A percentile compares a stretch with the other conserved stretches of the same genome.
Conservation (phyloP, 257 asterid species). For the Eustoma russellianum region DNA sequence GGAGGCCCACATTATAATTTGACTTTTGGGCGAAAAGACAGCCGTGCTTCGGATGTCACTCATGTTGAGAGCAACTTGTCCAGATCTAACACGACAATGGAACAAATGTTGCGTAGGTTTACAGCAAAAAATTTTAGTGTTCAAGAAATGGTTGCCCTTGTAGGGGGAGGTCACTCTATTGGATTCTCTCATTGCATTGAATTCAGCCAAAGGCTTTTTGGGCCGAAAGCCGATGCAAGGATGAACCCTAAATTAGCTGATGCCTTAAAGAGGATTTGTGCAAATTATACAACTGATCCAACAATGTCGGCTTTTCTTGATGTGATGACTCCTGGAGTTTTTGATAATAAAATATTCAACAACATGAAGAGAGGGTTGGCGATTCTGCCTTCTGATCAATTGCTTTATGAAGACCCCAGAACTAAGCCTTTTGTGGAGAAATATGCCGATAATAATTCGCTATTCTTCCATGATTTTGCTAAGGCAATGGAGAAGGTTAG, state of each 20-base stretch:
- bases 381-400: slow-evolving; percentile 16
- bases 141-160: slow-evolving; percentile 25
- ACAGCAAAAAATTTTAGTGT: slow-evolving; percentile 13
- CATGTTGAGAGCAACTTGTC: slow-evolving; percentile 17
- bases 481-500: slow-evolving; percentile 25
- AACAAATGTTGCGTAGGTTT: slow-evolving; percentile 8
- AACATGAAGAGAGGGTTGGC: slow-evolving; percentile 22
- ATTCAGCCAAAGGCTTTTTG: slow-evolving; percentile 15
- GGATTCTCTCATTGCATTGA: slow-evolving; percentile 27
- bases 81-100: slow-evolving; percentile 4
- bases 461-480: slow-evolving; percentile 22
- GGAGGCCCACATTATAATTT: slow-evolving; percentile 72
- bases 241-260: slow-evolving; percentile 12
- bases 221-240: slow-evolving; percentile 4
- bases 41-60: slow-evolving; percentile 9
- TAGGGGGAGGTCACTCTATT: slow-evolving; percentile 24
- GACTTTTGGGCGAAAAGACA: slow-evolving; percentile 57
- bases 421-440: slow-evolving; percentile 21
- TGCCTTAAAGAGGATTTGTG: slow-evolving; percentile 12
- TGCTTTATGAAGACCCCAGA: slow-evolving; percentile 16
- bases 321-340: slow-evolving; percentile 19
- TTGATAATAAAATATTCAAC: slow-evolving; percentile 22
- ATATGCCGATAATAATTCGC: slow-evolving; percentile 15
- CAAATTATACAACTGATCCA: slow-evolving; percentile 5
- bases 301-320: slow-evolving; percentile 20